These are phyloP conservation scores for Oryza punctata DNA, from an alignment of 176 grass and related monocot genomes.

Conservation along the genomic window DNA sequence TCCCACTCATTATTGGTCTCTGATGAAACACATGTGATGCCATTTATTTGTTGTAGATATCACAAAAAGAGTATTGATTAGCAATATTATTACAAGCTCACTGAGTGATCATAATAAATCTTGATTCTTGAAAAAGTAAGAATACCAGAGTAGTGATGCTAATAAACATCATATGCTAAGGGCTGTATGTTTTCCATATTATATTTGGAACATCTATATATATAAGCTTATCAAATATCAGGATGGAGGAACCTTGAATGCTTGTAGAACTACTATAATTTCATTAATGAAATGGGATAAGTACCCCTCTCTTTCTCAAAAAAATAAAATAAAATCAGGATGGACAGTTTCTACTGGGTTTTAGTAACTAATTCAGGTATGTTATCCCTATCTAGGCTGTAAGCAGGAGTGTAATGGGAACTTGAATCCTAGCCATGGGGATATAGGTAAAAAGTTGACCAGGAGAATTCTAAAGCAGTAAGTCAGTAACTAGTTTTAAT, in stretches of 20 bases:
- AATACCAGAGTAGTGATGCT: neutral
- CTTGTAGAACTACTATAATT: too few species aligned
- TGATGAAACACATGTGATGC: neutral
- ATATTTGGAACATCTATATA: constrained; percentile 1
- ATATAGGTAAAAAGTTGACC: constrained; percentile 7
- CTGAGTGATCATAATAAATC: neutral
- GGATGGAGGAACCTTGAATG: too few species aligned
- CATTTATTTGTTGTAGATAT: neutral
- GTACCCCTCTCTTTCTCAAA: too few species aligned
- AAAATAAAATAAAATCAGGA: neutral
- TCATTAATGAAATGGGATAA: too few species aligned
- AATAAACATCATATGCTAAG: constrained; percentile 2
- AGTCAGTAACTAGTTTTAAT: neutral
- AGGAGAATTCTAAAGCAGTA: neutral
- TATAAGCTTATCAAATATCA: neutral
- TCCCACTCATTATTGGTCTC: neutral
- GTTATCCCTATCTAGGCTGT: neutral
- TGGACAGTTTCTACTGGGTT: neutral
- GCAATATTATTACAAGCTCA: neutral
- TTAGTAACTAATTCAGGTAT: constrained; percentile 11
- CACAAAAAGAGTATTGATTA: neutral
- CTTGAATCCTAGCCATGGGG: neutral
- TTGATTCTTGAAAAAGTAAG: constrained; percentile 11
- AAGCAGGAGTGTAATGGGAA: constrained; percentile 11
- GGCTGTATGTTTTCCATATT: neutral